Evolutionary conservation across 805 yeast species (phyloP).

Genomic region (Komagataella phaffii): DNA sequence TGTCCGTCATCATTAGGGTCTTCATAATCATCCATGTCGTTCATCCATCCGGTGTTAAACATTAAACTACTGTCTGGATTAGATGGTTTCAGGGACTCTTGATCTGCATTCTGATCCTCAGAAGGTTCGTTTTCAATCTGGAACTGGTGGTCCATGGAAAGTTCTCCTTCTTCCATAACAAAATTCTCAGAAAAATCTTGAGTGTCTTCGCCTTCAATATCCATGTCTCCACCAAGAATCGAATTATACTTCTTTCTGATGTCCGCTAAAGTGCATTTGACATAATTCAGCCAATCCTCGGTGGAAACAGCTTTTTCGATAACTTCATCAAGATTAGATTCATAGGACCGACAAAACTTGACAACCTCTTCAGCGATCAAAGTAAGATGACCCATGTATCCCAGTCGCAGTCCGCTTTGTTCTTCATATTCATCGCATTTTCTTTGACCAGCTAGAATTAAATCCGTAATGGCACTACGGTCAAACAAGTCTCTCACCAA

Average conservation of each 20-base stretch:
- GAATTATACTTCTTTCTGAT: constrained; percentile 92
- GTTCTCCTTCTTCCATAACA: constrained; percentile 9
- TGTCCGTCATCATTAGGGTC: constrained; percentile 78
- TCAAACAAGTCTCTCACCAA: constrained; percentile 61
- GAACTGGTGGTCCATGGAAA: constrained; percentile 26
- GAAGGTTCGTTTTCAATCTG: constrained; percentile 46
- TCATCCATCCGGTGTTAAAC: constrained; percentile 5
- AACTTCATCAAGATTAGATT: constrained; percentile 25
- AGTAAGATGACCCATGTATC: constrained; percentile 95
- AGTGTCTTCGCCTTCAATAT: constrained; percentile 20
- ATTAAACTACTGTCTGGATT: not conserved
- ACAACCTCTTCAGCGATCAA: constrained; percentile 92
- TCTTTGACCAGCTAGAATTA: constrained; percentile 49
- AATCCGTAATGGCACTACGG: constrained; percentile 41
- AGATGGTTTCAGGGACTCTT: constrained; percentile 19
- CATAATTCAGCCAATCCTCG: constrained; percentile 69
- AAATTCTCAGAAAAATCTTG: constrained; percentile 7
- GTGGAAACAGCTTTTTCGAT: constrained; percentile 38
- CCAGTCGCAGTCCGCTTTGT: constrained; percentile 53
- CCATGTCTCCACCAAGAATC: constrained; percentile 62
- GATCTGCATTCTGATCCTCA: constrained; percentile 36
- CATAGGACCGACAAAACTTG: constrained; percentile 55
- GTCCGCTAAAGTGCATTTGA: constrained; percentile 68
- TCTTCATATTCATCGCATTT: constrained; percentile 48
- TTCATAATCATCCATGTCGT: constrained; percentile 54